Percentiles rank a stretch among this genome's conserved stretches.
Conservation (phyloP, 805 yeast genomes). For the Priceomyces medius region DNA sequence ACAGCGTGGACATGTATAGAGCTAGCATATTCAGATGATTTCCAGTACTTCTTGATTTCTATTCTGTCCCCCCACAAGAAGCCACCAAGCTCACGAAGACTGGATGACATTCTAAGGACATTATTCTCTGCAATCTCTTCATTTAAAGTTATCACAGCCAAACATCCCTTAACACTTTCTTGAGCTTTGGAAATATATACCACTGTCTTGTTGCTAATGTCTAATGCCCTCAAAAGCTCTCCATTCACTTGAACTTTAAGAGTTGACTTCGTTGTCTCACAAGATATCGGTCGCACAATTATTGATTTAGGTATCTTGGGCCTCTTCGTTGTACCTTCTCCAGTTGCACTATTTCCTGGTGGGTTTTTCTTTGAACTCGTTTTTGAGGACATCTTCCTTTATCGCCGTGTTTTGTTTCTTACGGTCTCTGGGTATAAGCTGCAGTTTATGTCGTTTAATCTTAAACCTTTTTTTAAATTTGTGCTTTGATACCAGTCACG, state of each 20-base stretch:
- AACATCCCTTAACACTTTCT: conserved; percentile 45
- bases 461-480: no score
- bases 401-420: no score
- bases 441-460: no score
- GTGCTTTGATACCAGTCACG: no score
- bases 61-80: conserved; percentile 50
- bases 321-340: conserved; percentile 26
- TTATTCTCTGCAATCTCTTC: conserved; percentile 27
- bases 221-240: conserved; percentile 47
- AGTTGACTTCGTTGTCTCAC: conserved; percentile 24
- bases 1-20: conserved; percentile 14
- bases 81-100: conserved; percentile 33
- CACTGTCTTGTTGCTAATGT: conserved; percentile 44
- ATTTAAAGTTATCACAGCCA: conserved; percentile 43
- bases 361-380: conserved; percentile 22
- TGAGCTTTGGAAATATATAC: conserved; percentile 42
- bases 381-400: conserved; percentile 28
- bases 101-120: conserved; percentile 25
- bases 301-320: conserved; percentile 40
- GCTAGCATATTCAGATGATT: conserved; percentile 47
- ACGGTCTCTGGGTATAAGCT: no score
- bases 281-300: conserved; percentile 37
- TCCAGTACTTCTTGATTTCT: conserved; percentile 42
- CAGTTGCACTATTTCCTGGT: conserved; percentile 16
- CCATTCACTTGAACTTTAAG: conserved; percentile 43